A percentile compares a stretch with the other conserved stretches of the same genome.
Conservation (phyloP, 768 basidiomycete species). For the Russula earlei region DNA sequence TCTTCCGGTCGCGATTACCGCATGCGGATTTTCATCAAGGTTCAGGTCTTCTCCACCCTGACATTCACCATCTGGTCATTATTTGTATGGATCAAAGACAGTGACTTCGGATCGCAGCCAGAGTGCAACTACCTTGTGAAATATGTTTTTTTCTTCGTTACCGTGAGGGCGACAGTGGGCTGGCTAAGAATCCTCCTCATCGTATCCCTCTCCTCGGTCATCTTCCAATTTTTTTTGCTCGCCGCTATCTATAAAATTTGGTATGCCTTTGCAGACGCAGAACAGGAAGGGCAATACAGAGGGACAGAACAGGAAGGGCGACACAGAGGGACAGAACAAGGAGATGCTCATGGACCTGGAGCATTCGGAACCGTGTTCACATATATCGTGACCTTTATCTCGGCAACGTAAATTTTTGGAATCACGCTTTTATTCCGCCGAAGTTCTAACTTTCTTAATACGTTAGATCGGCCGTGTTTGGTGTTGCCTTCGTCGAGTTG, state of each 20-base stretch:
- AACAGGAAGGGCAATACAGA: too few species aligned
- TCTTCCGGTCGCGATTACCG: not conserved
- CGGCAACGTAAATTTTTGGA: too few species aligned
- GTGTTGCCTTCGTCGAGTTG: not conserved
- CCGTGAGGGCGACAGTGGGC: not conserved
- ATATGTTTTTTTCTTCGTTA: not conserved
- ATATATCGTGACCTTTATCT: too few species aligned
- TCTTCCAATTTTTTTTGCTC: not conserved
- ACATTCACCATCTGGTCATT: conserved; percentile 1
- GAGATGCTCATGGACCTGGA: too few species aligned
- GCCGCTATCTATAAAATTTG: not conserved
- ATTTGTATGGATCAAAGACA: conserved; percentile 1
- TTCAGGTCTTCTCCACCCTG: not conserved
- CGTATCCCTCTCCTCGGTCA: not conserved
- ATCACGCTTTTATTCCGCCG: too few species aligned
- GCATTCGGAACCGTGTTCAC: too few species aligned
- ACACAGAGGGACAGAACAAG: too few species aligned
- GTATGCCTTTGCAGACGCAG: too few species aligned
- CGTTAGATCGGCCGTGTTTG: not conserved
- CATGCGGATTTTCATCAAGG: not conserved
- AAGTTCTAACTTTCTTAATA: too few species aligned
- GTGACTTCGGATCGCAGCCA: conserved; percentile 1
- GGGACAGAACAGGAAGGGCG: too few species aligned
- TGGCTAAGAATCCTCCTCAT: not conserved
- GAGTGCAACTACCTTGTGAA: conserved; percentile 3